A percentile compares a stretch with the other conserved stretches of the same genome.
These are phyloP conservation scores for Tilletia setariae DNA, from an alignment of 1,284 basidiomycete genomes.

Conservation along the genomic window DNA sequence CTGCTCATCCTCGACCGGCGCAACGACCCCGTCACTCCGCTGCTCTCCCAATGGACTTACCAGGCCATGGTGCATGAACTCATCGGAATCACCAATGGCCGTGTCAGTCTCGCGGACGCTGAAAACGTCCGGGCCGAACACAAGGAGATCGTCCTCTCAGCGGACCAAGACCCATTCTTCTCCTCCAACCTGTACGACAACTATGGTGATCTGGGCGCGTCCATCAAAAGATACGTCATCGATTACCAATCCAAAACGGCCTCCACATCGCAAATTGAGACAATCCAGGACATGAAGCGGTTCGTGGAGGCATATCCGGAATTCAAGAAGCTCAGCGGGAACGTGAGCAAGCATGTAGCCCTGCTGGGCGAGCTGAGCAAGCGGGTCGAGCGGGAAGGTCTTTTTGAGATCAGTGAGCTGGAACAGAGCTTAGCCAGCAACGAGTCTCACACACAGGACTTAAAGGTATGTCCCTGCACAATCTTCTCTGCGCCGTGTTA, in stretches of 20 bases:
- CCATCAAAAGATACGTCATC: conserved; percentile 87
- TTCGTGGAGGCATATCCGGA: conserved; percentile 99
- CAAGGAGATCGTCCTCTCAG: conserved; percentile 89
- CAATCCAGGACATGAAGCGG: conserved; percentile 69
- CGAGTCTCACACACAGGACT: conserved; percentile 74
- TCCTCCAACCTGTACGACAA: conserved; percentile 85
- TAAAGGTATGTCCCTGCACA: conserved; percentile 63
- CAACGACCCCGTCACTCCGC: conserved; percentile 94
- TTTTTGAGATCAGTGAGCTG: conserved; percentile 81
- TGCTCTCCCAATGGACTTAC: conserved; percentile 99
- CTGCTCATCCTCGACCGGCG: conserved; percentile 71
- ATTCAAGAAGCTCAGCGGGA: conserved; percentile 90
- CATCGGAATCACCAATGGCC: conserved; percentile 86
- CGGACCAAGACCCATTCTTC: conserved; percentile 91
- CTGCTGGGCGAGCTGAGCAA: conserved; percentile 92
- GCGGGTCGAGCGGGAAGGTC: conserved; percentile 73
- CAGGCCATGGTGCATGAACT: conserved; percentile 99
- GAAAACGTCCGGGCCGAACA: conserved; percentile 83
- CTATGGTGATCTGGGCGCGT: conserved; percentile 92
- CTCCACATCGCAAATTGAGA: conserved; percentile 81
- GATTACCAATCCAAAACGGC: conserved; percentile 79
- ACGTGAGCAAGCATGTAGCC: conserved; percentile 97
- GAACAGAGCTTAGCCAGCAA: conserved; percentile 94
- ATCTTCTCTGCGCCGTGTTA: neutral
- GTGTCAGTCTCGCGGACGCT: conserved; percentile 79